Conservation (phyloP, 371 early-diverging fungal species). For the Phascolomyces articulosus region DNA sequence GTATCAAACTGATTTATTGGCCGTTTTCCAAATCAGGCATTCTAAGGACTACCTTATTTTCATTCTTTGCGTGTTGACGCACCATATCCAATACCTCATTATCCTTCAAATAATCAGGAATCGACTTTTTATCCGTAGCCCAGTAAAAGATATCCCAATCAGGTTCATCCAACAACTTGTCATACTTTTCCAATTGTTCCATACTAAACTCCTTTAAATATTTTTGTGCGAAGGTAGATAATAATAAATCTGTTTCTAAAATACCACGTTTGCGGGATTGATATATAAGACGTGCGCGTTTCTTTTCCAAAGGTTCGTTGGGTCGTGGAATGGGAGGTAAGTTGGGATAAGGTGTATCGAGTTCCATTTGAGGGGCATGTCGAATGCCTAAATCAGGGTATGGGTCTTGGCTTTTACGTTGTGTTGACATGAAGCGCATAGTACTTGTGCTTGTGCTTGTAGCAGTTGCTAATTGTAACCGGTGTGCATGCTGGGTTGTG, state of each 20-base stretch:
- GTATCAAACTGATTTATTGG: not conserved
- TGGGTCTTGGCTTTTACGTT: conserved; percentile 34
- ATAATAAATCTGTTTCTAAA: conserved; percentile 89
- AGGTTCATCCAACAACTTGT: conserved; percentile 84
- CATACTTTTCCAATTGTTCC: conserved; percentile 76
- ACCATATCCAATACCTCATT: conserved; percentile 66
- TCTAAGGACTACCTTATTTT: conserved; percentile 65
- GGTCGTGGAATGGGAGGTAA: conserved; percentile 65
- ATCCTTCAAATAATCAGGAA: conserved; percentile 59
- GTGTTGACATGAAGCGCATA: not conserved
- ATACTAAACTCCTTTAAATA: conserved; percentile 57
- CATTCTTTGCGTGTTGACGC: conserved; percentile 68
- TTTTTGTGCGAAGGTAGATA: conserved; percentile 85
- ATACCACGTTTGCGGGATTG: conserved; percentile 95
- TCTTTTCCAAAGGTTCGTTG: conserved; percentile 66
- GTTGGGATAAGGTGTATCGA: conserved; percentile 61
- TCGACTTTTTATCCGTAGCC: conserved; percentile 71
- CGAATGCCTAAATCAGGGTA: conserved; percentile 49
- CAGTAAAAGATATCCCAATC: conserved; percentile 98
- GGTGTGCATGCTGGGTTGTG: not conserved
- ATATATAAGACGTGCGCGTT: conserved; percentile 84
- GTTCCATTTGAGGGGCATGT: conserved; percentile 46
- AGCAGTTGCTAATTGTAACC: not conserved
- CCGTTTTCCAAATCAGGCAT: conserved; percentile 72
- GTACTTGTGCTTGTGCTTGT: not conserved